Conservation (phyloP, 768 basidiomycete genomes). For the Tephrocybe sp. region DNA sequence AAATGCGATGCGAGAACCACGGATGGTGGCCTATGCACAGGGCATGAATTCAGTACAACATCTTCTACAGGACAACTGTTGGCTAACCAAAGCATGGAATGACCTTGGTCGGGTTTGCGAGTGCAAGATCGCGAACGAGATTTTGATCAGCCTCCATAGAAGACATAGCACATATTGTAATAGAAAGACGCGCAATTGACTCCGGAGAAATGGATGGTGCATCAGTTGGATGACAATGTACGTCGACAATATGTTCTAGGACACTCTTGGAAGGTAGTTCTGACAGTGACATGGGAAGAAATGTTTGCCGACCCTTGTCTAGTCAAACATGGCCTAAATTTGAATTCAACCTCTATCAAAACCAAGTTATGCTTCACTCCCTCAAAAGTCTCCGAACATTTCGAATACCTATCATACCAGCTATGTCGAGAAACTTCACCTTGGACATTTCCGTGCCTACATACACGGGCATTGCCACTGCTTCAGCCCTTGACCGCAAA, state of each 20-base stretch:
- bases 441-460: constrained; percentile 38
- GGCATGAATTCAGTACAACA: constrained; percentile 9
- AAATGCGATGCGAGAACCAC: constrained; percentile 86
- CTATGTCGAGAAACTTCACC: constrained; percentile 34
- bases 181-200: constrained; percentile 52
- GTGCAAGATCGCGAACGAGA: constrained; percentile 65
- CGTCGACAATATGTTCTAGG: constrained; percentile 74
- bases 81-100: constrained; percentile 86
- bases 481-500: constrained; percentile 50
- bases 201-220: constrained; percentile 40
- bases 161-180: constrained; percentile 85
- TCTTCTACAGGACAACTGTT: constrained; percentile 7
- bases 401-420: constrained; percentile 3
- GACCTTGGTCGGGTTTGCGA: constrained; percentile 58
- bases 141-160: constrained; percentile 63
- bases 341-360: neutral
- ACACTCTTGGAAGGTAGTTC: constrained; percentile 35
- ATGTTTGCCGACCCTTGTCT: neutral
- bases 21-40: constrained; percentile 76
- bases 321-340: constrained; percentile 3
- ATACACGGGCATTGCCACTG: constrained; percentile 45
- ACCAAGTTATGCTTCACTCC: neutral
- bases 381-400: constrained; percentile 1
- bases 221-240: constrained; percentile 93
- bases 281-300: constrained; percentile 1